These are phyloP conservation scores for Pseudocohnilembus persalinus DNA, from an alignment of 169 alveolate species.

Conservation along the genomic window DNA sequence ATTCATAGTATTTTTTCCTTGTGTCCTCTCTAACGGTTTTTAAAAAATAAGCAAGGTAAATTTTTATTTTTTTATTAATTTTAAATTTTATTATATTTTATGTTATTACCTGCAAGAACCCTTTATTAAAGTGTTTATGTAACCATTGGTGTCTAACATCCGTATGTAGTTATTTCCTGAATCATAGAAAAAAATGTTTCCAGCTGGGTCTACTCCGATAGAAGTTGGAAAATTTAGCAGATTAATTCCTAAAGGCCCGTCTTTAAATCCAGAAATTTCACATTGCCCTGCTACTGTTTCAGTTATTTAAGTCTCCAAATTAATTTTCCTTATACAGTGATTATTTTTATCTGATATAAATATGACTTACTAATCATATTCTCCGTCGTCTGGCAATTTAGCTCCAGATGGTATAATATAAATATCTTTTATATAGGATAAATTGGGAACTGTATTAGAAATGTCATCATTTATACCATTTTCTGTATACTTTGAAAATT, in stretches of 20 bases:
- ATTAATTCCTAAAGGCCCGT: conserved; percentile 50
- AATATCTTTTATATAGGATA: not conserved
- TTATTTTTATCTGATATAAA: conserved; percentile 42
- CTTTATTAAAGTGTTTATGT: conserved; percentile 38
- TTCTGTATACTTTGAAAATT: not conserved
- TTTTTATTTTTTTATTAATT: not conserved
- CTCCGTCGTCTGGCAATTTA: not conserved
- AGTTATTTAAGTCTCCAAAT: conserved; percentile 33
- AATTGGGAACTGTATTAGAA: too few relatives aligned
- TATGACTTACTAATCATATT: not conserved
- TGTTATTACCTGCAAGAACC: conserved; percentile 52
- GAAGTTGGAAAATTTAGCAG: conserved; percentile 46
- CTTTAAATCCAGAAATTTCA: conserved; percentile 49
- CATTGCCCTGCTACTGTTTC: conserved; percentile 56
- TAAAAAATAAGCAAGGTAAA: not conserved
- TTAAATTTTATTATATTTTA: too few relatives aligned
- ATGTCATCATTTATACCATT: not conserved
- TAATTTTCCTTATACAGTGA: conserved; percentile 56
- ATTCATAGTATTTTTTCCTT: not conserved
- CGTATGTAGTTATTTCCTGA: conserved; percentile 49
- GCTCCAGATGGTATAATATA: not conserved
- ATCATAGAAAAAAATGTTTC: conserved; percentile 56
- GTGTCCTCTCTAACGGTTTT: not conserved
- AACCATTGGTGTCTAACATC: conserved; percentile 39
- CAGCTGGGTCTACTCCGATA: conserved; percentile 56